Evolutionary conservation across 345 rosid species (phyloP).

Genomic region (Salix koriyanagi): DNA sequence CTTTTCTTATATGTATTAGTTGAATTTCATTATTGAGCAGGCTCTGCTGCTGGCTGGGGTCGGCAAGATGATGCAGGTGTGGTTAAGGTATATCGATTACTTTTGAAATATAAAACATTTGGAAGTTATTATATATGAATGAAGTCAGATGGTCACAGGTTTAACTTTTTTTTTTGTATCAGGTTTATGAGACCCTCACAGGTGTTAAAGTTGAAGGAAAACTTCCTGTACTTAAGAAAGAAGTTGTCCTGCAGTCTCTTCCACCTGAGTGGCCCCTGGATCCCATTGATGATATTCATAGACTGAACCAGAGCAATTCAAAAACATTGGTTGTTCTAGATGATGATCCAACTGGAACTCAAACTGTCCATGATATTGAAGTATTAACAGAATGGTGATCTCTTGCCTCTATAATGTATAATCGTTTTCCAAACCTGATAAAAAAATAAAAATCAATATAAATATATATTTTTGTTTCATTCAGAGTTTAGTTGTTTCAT

Average conservation of each 20-base stretch:
- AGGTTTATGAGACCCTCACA: slow-evolving; percentile 86
- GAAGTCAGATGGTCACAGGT: slow-evolving; percentile 2
- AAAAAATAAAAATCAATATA: neutral
- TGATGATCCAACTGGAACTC: slow-evolving; percentile 99
- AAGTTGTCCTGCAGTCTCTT: slow-evolving; percentile 58
- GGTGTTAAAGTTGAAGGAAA: slow-evolving; percentile 84
- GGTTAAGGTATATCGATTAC: slow-evolving; percentile 58
- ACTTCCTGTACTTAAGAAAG: slow-evolving; percentile 66
- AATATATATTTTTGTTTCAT: neutral
- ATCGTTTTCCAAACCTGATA: neutral
- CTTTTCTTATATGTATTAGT: neutral
- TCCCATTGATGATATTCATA: slow-evolving; percentile 60
- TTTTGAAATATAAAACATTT: neutral
- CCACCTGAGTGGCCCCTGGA: slow-evolving; percentile 84
- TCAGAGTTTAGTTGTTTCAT: neutral
- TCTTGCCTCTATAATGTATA: slow-evolving; percentile 6
- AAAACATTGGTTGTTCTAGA: slow-evolving; percentile 89
- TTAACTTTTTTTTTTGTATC: neutral
- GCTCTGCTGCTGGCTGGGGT: slow-evolving; percentile 98
- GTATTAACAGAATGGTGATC: slow-evolving; percentile 92
- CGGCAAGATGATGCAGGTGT: slow-evolving; percentile 91
- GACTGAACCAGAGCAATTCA: slow-evolving; percentile 52
- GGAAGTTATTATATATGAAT: neutral
- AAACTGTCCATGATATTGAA: slow-evolving; percentile 94
- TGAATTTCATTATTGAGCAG: slow-evolving; percentile 35